Conservation (phyloP, 306 rosid genomes). For the Cicer cuneatum region DNA sequence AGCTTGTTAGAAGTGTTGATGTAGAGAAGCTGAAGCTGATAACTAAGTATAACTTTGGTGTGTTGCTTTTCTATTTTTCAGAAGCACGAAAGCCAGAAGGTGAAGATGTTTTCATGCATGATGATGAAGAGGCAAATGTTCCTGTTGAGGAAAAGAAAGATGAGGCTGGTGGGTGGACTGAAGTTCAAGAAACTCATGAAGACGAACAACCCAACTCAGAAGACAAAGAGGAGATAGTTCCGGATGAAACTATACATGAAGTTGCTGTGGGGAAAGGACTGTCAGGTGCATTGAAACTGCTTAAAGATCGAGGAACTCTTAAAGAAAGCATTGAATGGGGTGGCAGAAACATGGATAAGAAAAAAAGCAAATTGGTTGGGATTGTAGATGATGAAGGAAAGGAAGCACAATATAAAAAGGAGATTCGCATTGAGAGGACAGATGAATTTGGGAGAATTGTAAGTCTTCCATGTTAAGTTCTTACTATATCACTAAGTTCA, state of each 20-base stretch:
- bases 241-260: conserved; percentile 93
- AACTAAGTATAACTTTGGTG: conserved; percentile 22
- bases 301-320: conserved; percentile 90
- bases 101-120: conserved; percentile 89
- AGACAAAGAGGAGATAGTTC: conserved; percentile 65
- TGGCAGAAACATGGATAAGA: conserved; percentile 99
- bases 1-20: conserved; percentile 23
- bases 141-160: conserved; percentile 58
- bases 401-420: conserved; percentile 68
- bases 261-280: conserved; percentile 88
- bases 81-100: conserved; percentile 84
- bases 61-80: conserved; percentile 52
- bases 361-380: conserved; percentile 92
- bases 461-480: conserved; percentile 49
- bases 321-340: conserved; percentile 96
- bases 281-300: conserved; percentile 83
- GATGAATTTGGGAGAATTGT: conserved; percentile 95
- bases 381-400: conserved; percentile 68
- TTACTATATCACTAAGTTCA: conserved; percentile 15
- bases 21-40: conserved; percentile 24
- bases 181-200: conserved; percentile 65
- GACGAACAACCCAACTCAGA: conserved; percentile 62
- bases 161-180: conserved; percentile 86
- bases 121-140: conserved; percentile 66
- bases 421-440: conserved; percentile 91